A percentile compares a stretch with the other conserved stretches of the same genome.
Conservation (phyloP, 192 early-diverging fungal species). For the Podila horticola region DNA sequence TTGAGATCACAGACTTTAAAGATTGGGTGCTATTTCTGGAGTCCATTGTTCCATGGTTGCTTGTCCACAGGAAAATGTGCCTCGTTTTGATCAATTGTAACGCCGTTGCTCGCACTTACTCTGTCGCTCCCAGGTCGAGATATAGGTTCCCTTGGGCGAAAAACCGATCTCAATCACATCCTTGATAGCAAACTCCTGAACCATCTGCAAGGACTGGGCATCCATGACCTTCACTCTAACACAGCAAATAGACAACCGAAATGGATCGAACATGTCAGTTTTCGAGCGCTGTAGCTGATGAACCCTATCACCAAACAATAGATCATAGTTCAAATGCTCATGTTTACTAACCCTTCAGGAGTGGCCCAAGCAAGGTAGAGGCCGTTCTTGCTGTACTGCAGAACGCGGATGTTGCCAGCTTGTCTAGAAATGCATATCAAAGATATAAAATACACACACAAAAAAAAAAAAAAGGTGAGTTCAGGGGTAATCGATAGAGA, state of each 20-base stretch:
- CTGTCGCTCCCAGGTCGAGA: slow-evolving; percentile 91
- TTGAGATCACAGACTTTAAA: too few relatives aligned
- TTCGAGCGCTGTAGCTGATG: neutral
- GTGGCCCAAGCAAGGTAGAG: slow-evolving; percentile 73
- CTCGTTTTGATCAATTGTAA: neutral
- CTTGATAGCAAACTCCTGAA: slow-evolving; percentile 69
- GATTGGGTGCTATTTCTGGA: too few relatives aligned
- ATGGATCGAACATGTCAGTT: neutral
- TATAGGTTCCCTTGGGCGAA: slow-evolving; percentile 89
- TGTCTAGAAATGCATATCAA: slow-evolving; percentile 30
- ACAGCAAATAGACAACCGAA: neutral
- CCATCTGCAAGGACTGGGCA: slow-evolving; percentile 67
- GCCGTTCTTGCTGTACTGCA: slow-evolving; percentile 82
- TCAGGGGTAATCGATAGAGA: neutral
- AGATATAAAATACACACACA: neutral
- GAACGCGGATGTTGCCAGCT: slow-evolving; percentile 58
- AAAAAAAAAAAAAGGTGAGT: neutral
- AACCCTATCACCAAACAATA: neutral
- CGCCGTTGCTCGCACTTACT: slow-evolving; percentile 56
- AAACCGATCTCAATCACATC: slow-evolving; percentile 89
- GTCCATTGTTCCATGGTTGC: too few relatives aligned
- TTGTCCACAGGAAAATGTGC: too few relatives aligned
- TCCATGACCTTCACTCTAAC: slow-evolving; percentile 79
- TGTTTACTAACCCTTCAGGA: slow-evolving; percentile 61
- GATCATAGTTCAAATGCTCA: neutral